These are phyloP conservation scores for Paecilomyces formosus DNA, from an alignment of 2,329 filamentous ascomycete species.

Conservation along the genomic window DNA sequence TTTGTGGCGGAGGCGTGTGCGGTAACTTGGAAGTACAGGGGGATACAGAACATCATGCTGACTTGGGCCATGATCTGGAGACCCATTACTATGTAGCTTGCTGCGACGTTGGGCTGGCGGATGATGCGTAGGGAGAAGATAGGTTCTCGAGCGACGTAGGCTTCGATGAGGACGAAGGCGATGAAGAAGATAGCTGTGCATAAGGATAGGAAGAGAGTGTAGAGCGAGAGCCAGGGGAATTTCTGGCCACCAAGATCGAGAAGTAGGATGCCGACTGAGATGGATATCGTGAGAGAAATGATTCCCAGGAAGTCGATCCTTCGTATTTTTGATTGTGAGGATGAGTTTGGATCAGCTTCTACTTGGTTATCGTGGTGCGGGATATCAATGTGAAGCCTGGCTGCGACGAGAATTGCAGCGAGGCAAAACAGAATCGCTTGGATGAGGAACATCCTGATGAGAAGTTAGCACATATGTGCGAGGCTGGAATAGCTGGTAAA, in stretches of 20 bases:
- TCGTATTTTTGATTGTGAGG: conserved; percentile 29
- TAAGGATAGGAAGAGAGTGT: conserved; percentile 12
- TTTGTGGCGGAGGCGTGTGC: conserved; percentile 49
- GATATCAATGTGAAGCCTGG: conserved; percentile 25
- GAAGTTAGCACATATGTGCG: background rate
- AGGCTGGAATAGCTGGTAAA: background rate
- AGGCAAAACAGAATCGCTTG: conserved; percentile 48
- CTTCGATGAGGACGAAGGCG: conserved; percentile 24
- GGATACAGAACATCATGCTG: conserved; percentile 58
- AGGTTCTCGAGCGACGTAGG: conserved; percentile 23
- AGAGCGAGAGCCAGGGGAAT: conserved; percentile 22
- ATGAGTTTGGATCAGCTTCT: conserved; percentile 2
- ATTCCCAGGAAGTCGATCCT: conserved; percentile 56
- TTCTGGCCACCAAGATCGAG: conserved; percentile 44
- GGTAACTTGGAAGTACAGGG: conserved; percentile 63
- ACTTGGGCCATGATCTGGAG: conserved; percentile 53
- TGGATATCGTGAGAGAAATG: conserved; percentile 35
- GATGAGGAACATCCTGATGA: conserved; percentile 45
- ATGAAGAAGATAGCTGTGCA: conserved; percentile 4
- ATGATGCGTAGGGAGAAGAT: conserved; percentile 30
- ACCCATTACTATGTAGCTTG: conserved; percentile 36
- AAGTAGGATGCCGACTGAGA: conserved; percentile 39
- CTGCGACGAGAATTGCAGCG: conserved; percentile 42
- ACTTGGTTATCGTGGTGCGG: background rate
- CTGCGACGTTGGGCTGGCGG: conserved; percentile 18